Conservation (phyloP, 495 filamentous ascomycete species). For the Delitschia confertaspora region DNA sequence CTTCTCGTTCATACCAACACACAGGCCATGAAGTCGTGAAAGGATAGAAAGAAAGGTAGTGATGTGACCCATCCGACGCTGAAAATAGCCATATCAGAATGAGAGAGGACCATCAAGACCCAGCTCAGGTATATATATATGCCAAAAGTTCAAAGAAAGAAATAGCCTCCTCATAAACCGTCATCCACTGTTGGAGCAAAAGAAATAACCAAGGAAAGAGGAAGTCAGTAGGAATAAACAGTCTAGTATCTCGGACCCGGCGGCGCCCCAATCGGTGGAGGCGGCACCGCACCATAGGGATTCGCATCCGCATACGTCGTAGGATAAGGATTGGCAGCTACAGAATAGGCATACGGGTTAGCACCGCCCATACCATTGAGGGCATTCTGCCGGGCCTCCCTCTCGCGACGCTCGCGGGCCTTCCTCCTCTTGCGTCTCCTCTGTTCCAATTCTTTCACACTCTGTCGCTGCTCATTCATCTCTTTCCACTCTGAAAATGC, state of each 20-base stretch:
- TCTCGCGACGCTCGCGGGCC: conserved; percentile 23
- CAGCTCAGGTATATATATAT: too few relatives aligned
- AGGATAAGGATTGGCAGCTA: conserved; percentile 23
- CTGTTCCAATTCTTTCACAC: conserved; percentile 44
- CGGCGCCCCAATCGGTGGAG: conserved; percentile 31
- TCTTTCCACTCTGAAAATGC: conserved; percentile 68
- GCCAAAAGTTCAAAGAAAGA: too few relatives aligned
- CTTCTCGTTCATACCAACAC: too few relatives aligned
- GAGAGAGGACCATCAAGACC: too few relatives aligned
- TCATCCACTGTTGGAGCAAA: too few relatives aligned
- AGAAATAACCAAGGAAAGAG: conserved; percentile 5
- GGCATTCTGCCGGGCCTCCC: conserved; percentile 23
- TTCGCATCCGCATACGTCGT: conserved; percentile 30
- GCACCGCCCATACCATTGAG: conserved; percentile 16
- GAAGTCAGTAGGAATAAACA: background rate
- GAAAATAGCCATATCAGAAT: too few relatives aligned
- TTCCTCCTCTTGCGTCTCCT: conserved; percentile 35
- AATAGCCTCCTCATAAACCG: too few relatives aligned
- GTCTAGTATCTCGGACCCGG: conserved; percentile 27
- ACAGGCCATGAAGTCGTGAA: too few relatives aligned
- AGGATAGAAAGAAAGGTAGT: too few relatives aligned
- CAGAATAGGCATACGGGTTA: conserved; percentile 27
- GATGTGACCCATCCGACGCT: too few relatives aligned
- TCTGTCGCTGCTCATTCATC: conserved; percentile 51
- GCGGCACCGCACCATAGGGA: conserved; percentile 30